phyloP scores from a whole-genome alignment of 148 eudicot genomes.

The Cornus kousa region DNA sequence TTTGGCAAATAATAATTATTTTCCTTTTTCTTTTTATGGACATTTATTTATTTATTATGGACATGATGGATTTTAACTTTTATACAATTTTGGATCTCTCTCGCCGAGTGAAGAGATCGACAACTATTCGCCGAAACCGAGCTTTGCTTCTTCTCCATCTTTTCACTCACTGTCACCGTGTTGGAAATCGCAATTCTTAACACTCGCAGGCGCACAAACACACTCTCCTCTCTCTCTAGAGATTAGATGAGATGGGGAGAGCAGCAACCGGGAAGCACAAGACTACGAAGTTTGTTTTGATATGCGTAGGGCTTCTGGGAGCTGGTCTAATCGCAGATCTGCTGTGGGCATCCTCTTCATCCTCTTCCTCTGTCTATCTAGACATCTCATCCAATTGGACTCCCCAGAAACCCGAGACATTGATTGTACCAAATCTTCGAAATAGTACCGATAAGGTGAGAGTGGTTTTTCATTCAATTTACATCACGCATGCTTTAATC shows the following conservation, averaged over 20 bases:
- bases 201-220: background rate
- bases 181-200: background rate
- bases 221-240: background rate
- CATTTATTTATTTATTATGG: too few species aligned
- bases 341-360: conserved; percentile 77
- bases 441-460: background rate
- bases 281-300: conserved; percentile 20
- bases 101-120: too few species aligned
- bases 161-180: background rate
- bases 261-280: conserved; percentile 6
- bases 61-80: too few species aligned
- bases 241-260: conserved; percentile 25
- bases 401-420: conserved; percentile 17
- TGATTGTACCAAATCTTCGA: conserved; percentile 18
- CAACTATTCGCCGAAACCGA: too few species aligned
- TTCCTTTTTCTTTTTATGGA: too few species aligned
- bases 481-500: background rate
- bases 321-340: conserved; percentile 59
- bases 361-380: conserved; percentile 34
- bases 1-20: too few species aligned
- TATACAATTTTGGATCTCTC: too few species aligned
- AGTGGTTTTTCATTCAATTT: background rate
- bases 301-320: conserved; percentile 45
- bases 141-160: background rate
- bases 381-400: conserved; percentile 36